phyloP scores from a whole-genome alignment of 1,139 yeast species.

The Debaryomycetaceae sp. region DNA sequence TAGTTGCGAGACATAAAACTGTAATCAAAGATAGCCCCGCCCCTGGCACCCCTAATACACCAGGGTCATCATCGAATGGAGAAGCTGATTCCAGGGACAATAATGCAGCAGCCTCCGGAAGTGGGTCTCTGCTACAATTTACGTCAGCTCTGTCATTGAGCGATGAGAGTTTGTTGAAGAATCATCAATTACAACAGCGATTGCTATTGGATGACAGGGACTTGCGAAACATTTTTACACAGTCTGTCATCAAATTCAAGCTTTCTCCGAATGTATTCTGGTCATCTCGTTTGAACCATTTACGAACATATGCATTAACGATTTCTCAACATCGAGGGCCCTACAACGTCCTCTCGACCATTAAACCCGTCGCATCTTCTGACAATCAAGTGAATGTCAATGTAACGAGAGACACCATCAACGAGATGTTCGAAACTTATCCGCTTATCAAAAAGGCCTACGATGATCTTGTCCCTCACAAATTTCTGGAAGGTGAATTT shows the following conservation, averaged over 20 bases:
- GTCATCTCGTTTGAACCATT: conserved; percentile 74
- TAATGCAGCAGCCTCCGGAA: conserved; percentile 5
- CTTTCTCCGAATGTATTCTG: conserved; percentile 83
- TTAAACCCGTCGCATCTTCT: conserved; percentile 86
- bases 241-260: conserved; percentile 78
- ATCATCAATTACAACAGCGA: conserved; percentile 75
- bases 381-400: conserved; percentile 90
- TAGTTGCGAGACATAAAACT: conserved; percentile 66
- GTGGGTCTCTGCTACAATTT: conserved; percentile 21
- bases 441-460: conserved; percentile 91
- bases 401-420: conserved; percentile 85
- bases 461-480: conserved; percentile 79
- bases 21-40: conserved; percentile 32
- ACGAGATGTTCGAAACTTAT: conserved; percentile 86
- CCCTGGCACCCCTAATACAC: conserved; percentile 9
- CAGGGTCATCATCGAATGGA: conserved; percentile 4
- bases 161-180: conserved; percentile 51
- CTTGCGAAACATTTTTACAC: conserved; percentile 77
- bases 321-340: conserved; percentile 87
- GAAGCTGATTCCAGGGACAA: conserved; percentile 3
- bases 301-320: conserved; percentile 83
- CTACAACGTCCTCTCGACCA: conserved; percentile 88
- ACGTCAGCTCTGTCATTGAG: conserved; percentile 26
- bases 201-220: conserved; percentile 65
- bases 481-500: conserved; percentile 82